Base-by-base conservation (phyloP, 805 yeast species). In the Lipomyces yamanashiensis region DNA sequence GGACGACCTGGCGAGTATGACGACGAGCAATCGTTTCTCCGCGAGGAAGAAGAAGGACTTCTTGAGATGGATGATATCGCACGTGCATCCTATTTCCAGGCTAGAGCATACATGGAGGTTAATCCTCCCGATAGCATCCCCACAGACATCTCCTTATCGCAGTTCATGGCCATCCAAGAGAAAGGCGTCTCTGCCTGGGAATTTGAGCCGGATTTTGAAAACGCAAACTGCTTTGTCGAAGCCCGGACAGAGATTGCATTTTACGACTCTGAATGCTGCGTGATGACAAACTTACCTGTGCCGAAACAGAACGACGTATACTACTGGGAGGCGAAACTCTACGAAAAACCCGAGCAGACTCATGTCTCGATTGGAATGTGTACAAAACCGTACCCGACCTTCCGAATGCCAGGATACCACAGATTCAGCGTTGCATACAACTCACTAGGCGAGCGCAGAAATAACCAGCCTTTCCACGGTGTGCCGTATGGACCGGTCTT, bases 171-270 rank as follows among this genome's bases (percentile, higher is more conserved):
- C 21, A 89, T 90, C 34, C 96, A 91, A 69, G 96, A 91, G 67
- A 92, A 90, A 73, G 97, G 96, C 1, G 87, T 92, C 0, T 77
- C 82, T 15, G 98, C 98, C 1, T 92, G 96, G 90, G 96, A 92
- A 71, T 93, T 95, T 72, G 79, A 78, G 63, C 78, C 74, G 37
- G 79, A 78, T 57, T 70, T 74, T 44, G 74, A 84, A 83, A 66
- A 82, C 80, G 76, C 85, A 80, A 71, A 85, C 82, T 67, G 81
- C 85, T 59, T 84, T 44, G 88, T 93, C 6, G 81, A 85, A 45
- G 88, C 88, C 72, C 87, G 88, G 71, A 76, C 83, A n/a, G 85
- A 83, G 65, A 70, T 82, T 19, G 74, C 73, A 41, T 82, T 82
- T 63, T 78, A 78, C 71, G 84, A 84, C 54, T 82, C 82, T 60